A percentile compares a stretch with the other conserved stretches of the same genome.
Conservation (phyloP, 495 filamentous ascomycete genomes). For the Margaritispora aquatica region DNA sequence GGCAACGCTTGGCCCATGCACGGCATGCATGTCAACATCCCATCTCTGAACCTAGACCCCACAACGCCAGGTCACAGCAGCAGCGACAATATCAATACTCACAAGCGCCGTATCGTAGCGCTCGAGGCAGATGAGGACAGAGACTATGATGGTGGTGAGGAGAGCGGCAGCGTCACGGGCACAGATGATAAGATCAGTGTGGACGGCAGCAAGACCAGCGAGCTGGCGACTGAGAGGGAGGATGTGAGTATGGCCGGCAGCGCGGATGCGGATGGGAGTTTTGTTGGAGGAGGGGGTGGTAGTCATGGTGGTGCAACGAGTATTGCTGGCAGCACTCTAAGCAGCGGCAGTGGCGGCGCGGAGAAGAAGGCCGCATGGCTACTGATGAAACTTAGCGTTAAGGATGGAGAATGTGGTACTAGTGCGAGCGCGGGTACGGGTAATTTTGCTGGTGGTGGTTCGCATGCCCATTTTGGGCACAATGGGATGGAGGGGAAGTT, state of each 20-base stretch:
- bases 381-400: constrained; percentile 47
- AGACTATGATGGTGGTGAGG: constrained; percentile 16
- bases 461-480: too few relatives aligned
- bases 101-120: constrained; percentile 17
- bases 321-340: not conserved
- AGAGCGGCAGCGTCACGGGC: not conserved
- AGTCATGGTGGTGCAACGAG: not conserved
- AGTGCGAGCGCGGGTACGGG: constrained; percentile 7
- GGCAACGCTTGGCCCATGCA: not conserved
- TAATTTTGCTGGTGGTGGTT: too few relatives aligned
- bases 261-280: not conserved
- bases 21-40: not conserved
- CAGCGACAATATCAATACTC: too few relatives aligned
- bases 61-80: not conserved
- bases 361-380: constrained; percentile 53
- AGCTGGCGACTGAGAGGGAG: not conserved
- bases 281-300: not conserved
- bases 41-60: not conserved
- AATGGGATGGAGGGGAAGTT: not conserved
- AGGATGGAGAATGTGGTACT: constrained; percentile 28
- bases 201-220: constrained; percentile 8
- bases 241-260: not conserved
- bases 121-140: constrained; percentile 16
- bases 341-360: not conserved
- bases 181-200: constrained; percentile 21